Percentiles rank a stretch among this genome's conserved stretches.
These are phyloP conservation scores for Saitozyma sp. DNA, from an alignment of 768 basidiomycete species.

Conservation along the genomic window DNA sequence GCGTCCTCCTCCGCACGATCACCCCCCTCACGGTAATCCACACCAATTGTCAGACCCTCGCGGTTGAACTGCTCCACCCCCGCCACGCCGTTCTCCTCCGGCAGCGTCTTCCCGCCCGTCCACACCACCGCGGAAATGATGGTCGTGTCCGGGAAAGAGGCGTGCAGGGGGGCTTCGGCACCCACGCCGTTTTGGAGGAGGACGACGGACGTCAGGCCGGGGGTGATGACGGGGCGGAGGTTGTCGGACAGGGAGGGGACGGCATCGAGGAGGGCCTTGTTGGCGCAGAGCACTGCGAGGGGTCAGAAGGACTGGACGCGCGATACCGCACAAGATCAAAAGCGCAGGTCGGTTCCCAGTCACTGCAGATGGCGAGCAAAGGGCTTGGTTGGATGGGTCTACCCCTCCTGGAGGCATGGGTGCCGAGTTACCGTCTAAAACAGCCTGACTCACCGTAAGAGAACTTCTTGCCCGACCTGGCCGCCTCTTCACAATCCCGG, in stretches of 20 bases:
- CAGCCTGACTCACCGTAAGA: conserved; percentile 27
- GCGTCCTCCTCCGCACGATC: conserved; percentile 32
- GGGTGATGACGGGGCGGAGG: conserved; percentile 33
- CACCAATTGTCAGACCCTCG: conserved; percentile 47
- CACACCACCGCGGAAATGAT: conserved; percentile 51
- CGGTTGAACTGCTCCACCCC: conserved; percentile 48
- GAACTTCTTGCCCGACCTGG: conserved; percentile 30
- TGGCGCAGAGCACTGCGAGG: conserved; percentile 40
- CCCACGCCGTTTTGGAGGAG: conserved; percentile 51
- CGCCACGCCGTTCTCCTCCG: conserved; percentile 19
- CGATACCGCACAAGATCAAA: neutral
- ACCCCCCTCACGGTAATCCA: conserved; percentile 32
- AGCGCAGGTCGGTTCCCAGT: neutral
- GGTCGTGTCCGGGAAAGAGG: conserved; percentile 39
- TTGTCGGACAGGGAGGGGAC: conserved; percentile 43
- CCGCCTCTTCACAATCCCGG: conserved; percentile 42
- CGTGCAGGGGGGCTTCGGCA: conserved; percentile 46
- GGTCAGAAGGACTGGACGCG: neutral
- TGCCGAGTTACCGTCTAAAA: no score
- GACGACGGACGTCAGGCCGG: conserved; percentile 37
- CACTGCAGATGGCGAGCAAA: neutral
- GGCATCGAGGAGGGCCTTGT: conserved; percentile 49
- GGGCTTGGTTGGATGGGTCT: neutral
- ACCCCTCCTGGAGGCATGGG: no score
- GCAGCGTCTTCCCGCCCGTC: conserved; percentile 41